These are phyloP conservation scores for Dryas octopetala DNA, from an alignment of 306 rosid species.

Conservation along the genomic window DNA sequence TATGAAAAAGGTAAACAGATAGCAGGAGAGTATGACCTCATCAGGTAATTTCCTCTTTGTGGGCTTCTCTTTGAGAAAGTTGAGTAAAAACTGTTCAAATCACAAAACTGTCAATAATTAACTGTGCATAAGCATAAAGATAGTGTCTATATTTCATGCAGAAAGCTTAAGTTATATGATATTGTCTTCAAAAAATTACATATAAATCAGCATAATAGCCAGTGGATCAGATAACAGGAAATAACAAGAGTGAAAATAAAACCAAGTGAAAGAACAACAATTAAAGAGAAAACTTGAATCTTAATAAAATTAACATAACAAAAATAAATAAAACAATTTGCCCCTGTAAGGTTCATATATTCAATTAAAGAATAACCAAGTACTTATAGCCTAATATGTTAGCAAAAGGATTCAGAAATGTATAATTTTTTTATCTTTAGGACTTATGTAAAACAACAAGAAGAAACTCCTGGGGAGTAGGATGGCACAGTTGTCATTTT, in stretches of 20 bases:
- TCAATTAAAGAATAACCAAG: background rate
- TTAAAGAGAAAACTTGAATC: background rate
- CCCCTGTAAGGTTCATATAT: background rate
- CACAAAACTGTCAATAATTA: conserved; percentile 9
- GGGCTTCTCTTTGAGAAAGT: conserved; percentile 52
- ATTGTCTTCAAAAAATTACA: background rate
- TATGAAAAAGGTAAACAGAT: conserved; percentile 12
- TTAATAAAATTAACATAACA: background rate
- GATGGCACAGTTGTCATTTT: background rate
- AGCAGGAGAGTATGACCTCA: conserved; percentile 48
- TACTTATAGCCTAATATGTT: background rate
- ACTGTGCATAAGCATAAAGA: background rate
- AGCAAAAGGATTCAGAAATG: background rate
- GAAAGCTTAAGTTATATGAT: background rate
- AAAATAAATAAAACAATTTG: background rate
- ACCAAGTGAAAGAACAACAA: background rate
- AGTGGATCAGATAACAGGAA: conserved; percentile 1
- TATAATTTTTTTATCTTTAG: background rate
- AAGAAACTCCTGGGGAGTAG: background rate
- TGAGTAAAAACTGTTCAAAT: conserved; percentile 60
- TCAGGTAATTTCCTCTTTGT: conserved; percentile 43
- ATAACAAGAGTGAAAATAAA: background rate
- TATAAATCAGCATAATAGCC: background rate
- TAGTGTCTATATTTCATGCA: background rate
- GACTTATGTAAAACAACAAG: background rate